Base-by-base conservation (phyloP, 2,329 filamentous ascomycete species). In the Simplicillium aogashimaense region DNA sequence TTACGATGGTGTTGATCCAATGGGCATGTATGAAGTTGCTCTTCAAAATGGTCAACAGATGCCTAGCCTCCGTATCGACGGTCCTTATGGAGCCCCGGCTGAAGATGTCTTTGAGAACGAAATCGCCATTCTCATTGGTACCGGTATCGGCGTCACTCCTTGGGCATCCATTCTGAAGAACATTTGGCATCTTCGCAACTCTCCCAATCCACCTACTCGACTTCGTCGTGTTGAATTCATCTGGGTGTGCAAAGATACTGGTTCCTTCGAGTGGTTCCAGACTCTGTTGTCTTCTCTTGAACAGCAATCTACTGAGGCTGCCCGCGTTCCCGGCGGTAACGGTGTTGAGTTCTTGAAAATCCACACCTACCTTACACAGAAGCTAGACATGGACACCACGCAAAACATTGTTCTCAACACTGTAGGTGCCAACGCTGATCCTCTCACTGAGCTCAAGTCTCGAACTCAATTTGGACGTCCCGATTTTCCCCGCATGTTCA, bases 231-330 rank as follows among this genome's bases (percentile, higher is more conserved):
- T 98, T 28, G 92, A 98, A 61, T 98, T 98, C 64, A 94, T 98
- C 68, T 98, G 92, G 92, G 83, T 97, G 38, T 95, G 90, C 74
- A 92, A 86, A 61, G 89, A 95, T 56, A 95, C 89, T 0, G 84
- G 78, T 29, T 95, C 89, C 0, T 98, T 98, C 55, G 92, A 97
- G 65, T 98, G 92, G 92, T 97, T 98, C 71, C 92, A 98, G 60
- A 88, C 85, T 2, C 78, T 98, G 1, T 76, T 98, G 13, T 86
- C 85, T 1, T 94, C 86, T 0, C 82, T 98, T 16, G 92, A 98
- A 63, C 73, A 81, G 29, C 92, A 98, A 58, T 89, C 83, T 37
- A 72, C 77, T 43, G 75, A 81, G 52, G 79, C 78, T 4, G 79
- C 81, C 33, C 76, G 74, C 39, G 69, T 81, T 34, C 76, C 79